phyloP scores from a whole-genome alignment of 2,329 filamentous ascomycete species.

The Pestalotiopsis sp. region DNA sequence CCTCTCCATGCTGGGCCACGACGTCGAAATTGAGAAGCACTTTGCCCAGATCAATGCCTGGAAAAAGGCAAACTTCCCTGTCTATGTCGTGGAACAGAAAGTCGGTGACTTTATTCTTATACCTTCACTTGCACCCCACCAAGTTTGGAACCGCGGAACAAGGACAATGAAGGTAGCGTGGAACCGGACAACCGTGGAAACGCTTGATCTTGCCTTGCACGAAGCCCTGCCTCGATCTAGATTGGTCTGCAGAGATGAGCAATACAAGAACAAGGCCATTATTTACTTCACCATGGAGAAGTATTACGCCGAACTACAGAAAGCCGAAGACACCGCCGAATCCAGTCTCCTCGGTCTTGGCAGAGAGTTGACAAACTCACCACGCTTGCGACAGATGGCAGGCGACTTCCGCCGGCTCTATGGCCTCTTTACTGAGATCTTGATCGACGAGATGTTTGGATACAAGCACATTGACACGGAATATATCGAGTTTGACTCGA shows the following conservation, averaged over 20 bases:
- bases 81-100: constrained; percentile 88
- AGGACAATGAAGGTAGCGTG: constrained; percentile 97
- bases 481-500: constrained; percentile 79
- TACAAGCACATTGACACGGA: constrained; percentile 72
- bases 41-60: constrained; percentile 95
- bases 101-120: constrained; percentile 92
- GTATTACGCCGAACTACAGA: constrained; percentile 64
- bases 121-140: constrained; percentile 89
- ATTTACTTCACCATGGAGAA: constrained; percentile 84
- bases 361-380: constrained; percentile 41
- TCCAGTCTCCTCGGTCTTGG: constrained; percentile 49
- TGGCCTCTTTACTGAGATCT: constrained; percentile 71
- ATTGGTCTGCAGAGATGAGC: constrained; percentile 92
- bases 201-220: constrained; percentile 78
- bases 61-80: constrained; percentile 91
- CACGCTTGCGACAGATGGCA: constrained; percentile 66
- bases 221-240: constrained; percentile 88
- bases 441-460: constrained; percentile 85
- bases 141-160: constrained; percentile 97
- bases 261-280: constrained; percentile 98
- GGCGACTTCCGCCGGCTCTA: constrained; percentile 84
- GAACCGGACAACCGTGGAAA: constrained; percentile 94
- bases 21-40: constrained; percentile 95
- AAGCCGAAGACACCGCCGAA: constrained; percentile 50
- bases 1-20: constrained; percentile 87